Base-by-base conservation (phyloP, 208 protist genomes). In the Trypanosomatidae sp. region DNA sequence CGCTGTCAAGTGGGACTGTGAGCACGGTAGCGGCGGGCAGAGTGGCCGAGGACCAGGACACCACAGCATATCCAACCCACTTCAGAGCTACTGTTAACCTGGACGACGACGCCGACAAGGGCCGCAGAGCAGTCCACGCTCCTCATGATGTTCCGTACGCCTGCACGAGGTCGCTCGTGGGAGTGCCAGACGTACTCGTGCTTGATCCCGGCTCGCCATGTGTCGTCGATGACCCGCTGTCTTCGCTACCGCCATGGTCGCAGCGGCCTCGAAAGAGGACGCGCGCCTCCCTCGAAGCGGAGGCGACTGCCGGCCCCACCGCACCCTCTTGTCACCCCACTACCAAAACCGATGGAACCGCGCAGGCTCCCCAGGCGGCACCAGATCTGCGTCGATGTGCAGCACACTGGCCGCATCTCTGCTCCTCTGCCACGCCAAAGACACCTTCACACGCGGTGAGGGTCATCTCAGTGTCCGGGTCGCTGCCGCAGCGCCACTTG, bases 401-500 rank as follows among this genome's bases (percentile, higher is more conserved):
- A 7, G 60, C 60, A 28, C 39, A 65, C 60, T 65, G 39, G 33
- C 58, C 39, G 60, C 33, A 5, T 22, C 60, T 43, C 7, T 25
- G 39, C 39, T 39, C 60, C 28, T 47, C 22, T 17, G 22, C 7
- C 60, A 44, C 17, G 2, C 60, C 39, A 19, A 65, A 30, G 9
- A 25, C 2, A 2, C 36, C 33, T 25, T 25, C 25, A 50, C 13
- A 13, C 2, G 46, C 30, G 25, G 65, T 36, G 30, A 46, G 49
- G 41, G 13, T 30, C 3, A 43, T 56, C 1, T 46, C 46, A 6
- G 25, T 43, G 10, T 69, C 49, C 19, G 66, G 66, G 19, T 25
- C 19, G 49, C 33, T 69, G 30, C 66, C 66, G 46, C 66, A 69
- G 66, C 66, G 49, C 28, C 66, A 12, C 46, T 44, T 56, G 8